These are phyloP conservation scores for Acarospora socialis DNA, from an alignment of 2,329 filamentous ascomycete species.

Conservation along the genomic window DNA sequence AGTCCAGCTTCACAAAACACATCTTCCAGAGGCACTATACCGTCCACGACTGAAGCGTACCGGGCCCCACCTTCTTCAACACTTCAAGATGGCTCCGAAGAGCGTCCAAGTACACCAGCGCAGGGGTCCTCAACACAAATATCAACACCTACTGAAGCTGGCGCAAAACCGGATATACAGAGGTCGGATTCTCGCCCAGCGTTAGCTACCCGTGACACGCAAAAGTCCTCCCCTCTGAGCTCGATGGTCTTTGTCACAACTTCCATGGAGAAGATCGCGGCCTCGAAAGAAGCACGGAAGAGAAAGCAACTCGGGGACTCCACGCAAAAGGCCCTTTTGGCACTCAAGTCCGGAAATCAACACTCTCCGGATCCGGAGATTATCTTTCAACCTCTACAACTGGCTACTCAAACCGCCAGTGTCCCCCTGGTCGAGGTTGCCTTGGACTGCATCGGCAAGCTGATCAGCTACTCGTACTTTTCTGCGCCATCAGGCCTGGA, in stretches of 20 bases:
- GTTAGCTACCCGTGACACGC: constrained; percentile 35
- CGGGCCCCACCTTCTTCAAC: too few relatives aligned
- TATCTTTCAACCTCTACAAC: constrained; percentile 77
- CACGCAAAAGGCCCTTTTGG: constrained; percentile 64
- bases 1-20: too few relatives aligned
- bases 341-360: constrained; percentile 73
- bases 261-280: constrained; percentile 79
- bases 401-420: constrained; percentile 77
- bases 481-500: constrained; percentile 52
- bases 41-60: too few relatives aligned
- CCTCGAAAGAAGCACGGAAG: constrained; percentile 79
- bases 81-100: too few relatives aligned
- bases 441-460: constrained; percentile 94
- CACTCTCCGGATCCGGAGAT: constrained; percentile 61
- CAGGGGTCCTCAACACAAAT: too few relatives aligned
- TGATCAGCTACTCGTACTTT: constrained; percentile 98
- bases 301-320: constrained; percentile 73
- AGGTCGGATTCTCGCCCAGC: constrained; percentile 50
- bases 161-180: constrained; percentile 21
- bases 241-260: constrained; percentile 93
- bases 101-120: too few relatives aligned
- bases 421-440: constrained; percentile 77
- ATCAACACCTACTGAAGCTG: constrained; percentile 10
- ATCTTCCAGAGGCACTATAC: too few relatives aligned
- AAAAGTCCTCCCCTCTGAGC: constrained; percentile 56